Percentiles rank a stretch among this genome's conserved stretches.
These are phyloP conservation scores for Raphanus hybrid DNA, from an alignment of 441 rosid genomes.

Conservation along the genomic window DNA sequence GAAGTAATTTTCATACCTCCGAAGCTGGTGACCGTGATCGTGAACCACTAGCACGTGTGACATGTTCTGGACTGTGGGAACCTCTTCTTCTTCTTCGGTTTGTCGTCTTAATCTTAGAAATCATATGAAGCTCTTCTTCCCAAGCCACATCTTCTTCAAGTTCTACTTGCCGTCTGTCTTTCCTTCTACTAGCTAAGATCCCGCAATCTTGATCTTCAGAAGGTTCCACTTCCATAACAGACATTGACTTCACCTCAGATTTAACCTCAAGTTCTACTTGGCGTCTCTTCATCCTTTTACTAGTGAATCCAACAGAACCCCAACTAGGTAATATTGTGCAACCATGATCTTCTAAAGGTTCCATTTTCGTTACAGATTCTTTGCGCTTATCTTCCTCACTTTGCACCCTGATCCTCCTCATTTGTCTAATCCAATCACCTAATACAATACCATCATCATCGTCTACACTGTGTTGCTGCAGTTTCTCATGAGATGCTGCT, in stretches of 20 bases:
- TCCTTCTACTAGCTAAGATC: not conserved
- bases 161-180: not conserved
- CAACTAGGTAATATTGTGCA: too few species aligned
- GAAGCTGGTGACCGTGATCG: slow-evolving; percentile 24
- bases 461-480: not conserved
- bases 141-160: slow-evolving; percentile 26
- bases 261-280: not conserved
- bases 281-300: not conserved
- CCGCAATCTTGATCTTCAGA: not conserved
- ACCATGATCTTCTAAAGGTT: not conserved
- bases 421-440: not conserved
- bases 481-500: not conserved
- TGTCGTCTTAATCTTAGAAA: slow-evolving; percentile 12
- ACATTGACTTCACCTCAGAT: not conserved
- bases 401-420: not conserved
- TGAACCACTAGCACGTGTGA: slow-evolving; percentile 2
- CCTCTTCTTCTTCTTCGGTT: slow-evolving; percentile 9
- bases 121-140: not conserved
- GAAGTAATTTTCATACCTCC: slow-evolving; percentile 13
- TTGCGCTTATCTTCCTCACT: not conserved
- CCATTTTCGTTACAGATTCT: not conserved
- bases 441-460: slow-evolving; percentile 6
- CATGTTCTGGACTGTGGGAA: slow-evolving; percentile 18
- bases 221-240: not conserved
- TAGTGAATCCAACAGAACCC: not conserved